phyloP scores from a whole-genome alignment of 2,329 filamentous ascomycete species.

The Delphinella strobiligena region DNA sequence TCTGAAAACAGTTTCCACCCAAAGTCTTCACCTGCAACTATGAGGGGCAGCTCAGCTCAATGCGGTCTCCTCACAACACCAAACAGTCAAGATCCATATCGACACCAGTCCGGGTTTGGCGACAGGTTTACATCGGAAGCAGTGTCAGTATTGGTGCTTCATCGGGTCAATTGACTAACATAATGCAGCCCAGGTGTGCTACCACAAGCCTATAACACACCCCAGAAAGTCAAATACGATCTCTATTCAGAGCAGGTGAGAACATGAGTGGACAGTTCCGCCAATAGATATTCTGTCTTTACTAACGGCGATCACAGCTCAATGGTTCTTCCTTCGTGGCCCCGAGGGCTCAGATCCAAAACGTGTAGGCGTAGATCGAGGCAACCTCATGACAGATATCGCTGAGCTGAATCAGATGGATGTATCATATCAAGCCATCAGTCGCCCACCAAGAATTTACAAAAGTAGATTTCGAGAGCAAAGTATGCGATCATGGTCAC shows the following conservation, averaged over 20 bases:
- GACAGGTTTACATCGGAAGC: conserved; percentile 14
- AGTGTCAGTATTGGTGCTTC: too few species aligned
- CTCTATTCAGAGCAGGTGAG: conserved; percentile 18
- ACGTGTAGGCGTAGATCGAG: conserved; percentile 4
- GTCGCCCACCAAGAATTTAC: conserved; percentile 11
- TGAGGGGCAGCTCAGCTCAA: background rate
- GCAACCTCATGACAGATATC: background rate
- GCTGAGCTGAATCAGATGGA: conserved; percentile 12
- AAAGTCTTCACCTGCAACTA: background rate
- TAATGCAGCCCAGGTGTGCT: conserved; percentile 10
- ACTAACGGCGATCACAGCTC: conserved; percentile 8
- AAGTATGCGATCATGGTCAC: too few species aligned
- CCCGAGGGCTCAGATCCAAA: conserved; percentile 15
- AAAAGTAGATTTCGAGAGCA: background rate
- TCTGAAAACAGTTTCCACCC: too few species aligned
- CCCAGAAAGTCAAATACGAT: conserved; percentile 23
- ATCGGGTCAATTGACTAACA: too few species aligned
- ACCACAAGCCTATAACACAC: conserved; percentile 14
- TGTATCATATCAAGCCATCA: conserved; percentile 21
- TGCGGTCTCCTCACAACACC: background rate
- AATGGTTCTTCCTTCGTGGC: conserved; percentile 19
- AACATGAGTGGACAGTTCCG: too few species aligned
- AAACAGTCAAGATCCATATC: conserved; percentile 12
- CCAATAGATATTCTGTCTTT: too few species aligned
- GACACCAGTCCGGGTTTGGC: conserved; percentile 14